Evolutionary conservation across 768 basidiomycete genomes (phyloP), one percentile per base, ranked within the genome.

Genomic region (Daedaleopsis sinensis): DNA sequence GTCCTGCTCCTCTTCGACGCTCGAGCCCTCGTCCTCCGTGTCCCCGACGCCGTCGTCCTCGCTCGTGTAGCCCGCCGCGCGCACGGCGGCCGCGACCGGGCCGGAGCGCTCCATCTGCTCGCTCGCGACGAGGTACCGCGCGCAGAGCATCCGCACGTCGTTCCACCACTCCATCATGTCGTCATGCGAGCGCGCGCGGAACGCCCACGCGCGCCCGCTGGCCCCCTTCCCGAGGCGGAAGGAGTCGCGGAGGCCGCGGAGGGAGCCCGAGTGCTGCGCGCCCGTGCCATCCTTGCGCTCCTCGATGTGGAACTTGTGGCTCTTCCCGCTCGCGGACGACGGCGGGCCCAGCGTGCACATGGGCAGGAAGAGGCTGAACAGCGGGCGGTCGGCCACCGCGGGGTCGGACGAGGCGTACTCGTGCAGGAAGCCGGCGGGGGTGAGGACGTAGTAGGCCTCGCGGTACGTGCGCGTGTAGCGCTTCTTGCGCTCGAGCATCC

Each of bases 91-190:
- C 37, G 90, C 92, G 27, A 98, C 90, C 0, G 94, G 94, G 2
- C 96, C 97, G 42, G 87, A 88, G 47, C 97, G 81, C 77, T 97
- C 93, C 77, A 98, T 91, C 72, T 87, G 83, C 78, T 98, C 97
- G 65, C 90, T 92, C 37, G 95, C 94, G 43, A 98, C 93, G 55
- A 99, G 82, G 72, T 97, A 98, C 63, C 94, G 76, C 21, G 95
- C 94, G 68, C 94, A 96, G 43, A 96, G 78, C 93, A 96, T 95
- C 62, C 93, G 77, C 43, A 96, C 81, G 71, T 98, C 97, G 71
- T 98, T 98, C 97, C 97, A 99, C 93, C 97, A 97, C 77, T 99
- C 97, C 94, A 98, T 94, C 94, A 98, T 94, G 67, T 98, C 96
- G 64, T 98, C 96, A 65, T 91, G 86, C 60, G 88, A 90, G 61